Base-by-base conservation (phyloP, 2,329 filamentous ascomycete genomes). In the Xylariaceae sp. region DNA sequence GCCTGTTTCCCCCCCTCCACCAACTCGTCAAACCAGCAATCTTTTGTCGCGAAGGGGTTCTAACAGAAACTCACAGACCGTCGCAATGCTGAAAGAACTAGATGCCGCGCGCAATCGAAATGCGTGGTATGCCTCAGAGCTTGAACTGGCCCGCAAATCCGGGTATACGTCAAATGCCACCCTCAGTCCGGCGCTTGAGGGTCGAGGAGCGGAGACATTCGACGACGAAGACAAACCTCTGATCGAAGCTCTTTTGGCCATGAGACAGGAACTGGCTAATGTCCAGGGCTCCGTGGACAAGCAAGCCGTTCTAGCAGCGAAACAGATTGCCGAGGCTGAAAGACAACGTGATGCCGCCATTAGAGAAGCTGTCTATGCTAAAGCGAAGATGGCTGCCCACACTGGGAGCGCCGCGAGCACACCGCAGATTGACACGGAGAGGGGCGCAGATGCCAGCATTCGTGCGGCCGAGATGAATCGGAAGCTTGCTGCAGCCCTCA, bases 81-180 rank as follows among this genome's bases (percentile, higher is more conserved):
- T 91, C 61, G 87, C 90, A 0, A 74, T 97, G 11, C 80, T 91
- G 12, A 94, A 95, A 71, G 95, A 99, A 71, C 81, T 99, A 2
- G 94, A 99, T 71, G 82, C 87, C 7, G 84, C 88, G 3, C 91
- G 91, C 68, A 95, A 89, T 69, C 86, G 90, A 48, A 98, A 96
- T 75, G 94, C 94, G 0, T 99, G 95, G 95, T 97, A 96, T 74
- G 92, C 92, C 6, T 97, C 94, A 0, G 95, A 99, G 75, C 80
- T 99, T 41, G 92, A 96, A 56, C 79, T 99, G 62, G 96, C 95
- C 6, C 87, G 90, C 46, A 96, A 96, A 75, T 86, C 91, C 36
- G 95, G 95, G 4, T 99, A 98, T 69, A 82, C 86, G 6, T 84
- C 91, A 14, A 92, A 85, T 61, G 79, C 86, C 2, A 86, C 87